Evolutionary conservation across 371 early-diverging fungal genomes (phyloP), one percentile per base, ranked within the genome.

Genomic region (Thermomucor indicae-seudaticae): DNA sequence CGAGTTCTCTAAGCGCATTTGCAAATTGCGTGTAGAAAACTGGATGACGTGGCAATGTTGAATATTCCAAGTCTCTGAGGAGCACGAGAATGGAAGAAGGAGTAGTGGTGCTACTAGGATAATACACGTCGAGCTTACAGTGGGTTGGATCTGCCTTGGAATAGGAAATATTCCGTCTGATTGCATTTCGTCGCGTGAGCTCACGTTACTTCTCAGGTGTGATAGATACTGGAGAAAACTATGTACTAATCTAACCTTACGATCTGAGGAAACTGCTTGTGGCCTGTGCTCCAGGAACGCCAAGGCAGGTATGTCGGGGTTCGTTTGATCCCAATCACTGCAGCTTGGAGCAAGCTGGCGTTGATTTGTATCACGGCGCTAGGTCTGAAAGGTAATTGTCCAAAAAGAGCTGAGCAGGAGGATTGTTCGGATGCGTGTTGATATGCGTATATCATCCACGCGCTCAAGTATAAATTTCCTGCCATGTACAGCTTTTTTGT

Each of bases 61-160:
- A 57, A 85, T 88, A 86, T 8, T 84, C 85, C 28, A 75, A 68
- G 30, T 87, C 90, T 58, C 88, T 79, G 38, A 89, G 59, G 57
- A 90, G 89, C 0, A 90, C 61, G 44, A 90, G 64, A 8, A 89
- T 83, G n/a, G 85, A 86, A 17, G 38, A 17, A 34, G 11, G 43
- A 19, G 28, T 5, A 31, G n/a, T 41, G 3, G 48, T 49, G 3
- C 41, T 17, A 19, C 45, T 35, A 7, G 76, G 76, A 25, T 67
- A 60, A 47, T 76, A 76, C 2, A 76, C 50, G 47, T 76, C 76
- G 4, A 76, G 41, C 39, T 35, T 57, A 8, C 57, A 54, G 7
- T 31, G 14, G 4, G 19, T 49, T 14, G 37, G 19, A 40, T 49
- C 37, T 3, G 49, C 47, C 37, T 53, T 40, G 17, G 57, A 53